Evolutionary conservation across 2,329 filamentous ascomycete genomes (phyloP), one percentile per base, ranked within the genome.

Genomic region (Rhexocercosporidium sp.): DNA sequence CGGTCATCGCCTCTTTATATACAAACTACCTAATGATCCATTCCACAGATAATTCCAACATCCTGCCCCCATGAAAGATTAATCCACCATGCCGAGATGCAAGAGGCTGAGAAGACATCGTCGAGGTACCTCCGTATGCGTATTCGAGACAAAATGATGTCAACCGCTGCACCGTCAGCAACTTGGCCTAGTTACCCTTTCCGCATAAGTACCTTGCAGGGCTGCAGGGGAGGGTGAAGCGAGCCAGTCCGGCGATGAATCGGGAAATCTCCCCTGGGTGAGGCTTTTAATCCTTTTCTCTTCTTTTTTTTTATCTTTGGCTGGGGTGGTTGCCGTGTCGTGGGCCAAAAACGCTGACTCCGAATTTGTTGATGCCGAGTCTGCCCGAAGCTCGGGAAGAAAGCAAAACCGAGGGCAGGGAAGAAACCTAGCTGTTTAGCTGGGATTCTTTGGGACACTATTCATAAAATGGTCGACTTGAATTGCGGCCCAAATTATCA

Each of bases 11-110:
- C 49, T 31, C 49, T 27, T 31, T 31, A 53, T 31, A 53, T 53
- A 53, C 25, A 18, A 53, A 8, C 27, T 22, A 5, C 8, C 22
- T 3, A 51, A 51, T 29, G 22, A 4, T 51, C 22, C 22, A 12
- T 27, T 51, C 27, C 22, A 14, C 27, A 31, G 18, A 31, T 31
- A 31, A 31, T 27, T 53, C 49, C n/a, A 8, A 9, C 39, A n/a
- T 53, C 49, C 47, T 27, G 25, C 27, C 27, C 18, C 14, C 25
- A 27, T 27, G 27, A 53, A 9, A 3, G 49, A 7, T 31, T 27
- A 53, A 31, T 53, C 49, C 49, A 53, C 49, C 27, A 53, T 53
- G 49, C 49, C 49, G 49, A 53, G 49, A 53, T 18, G 49, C 49
- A 31, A 29, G 49, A 53, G 49, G 49, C 49, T 53, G 49, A 53